A percentile compares a stretch with the other conserved stretches of the same genome.
These are phyloP conservation scores for Mortierella sp. DNA, from an alignment of 371 early-diverging fungal species.

Conservation along the genomic window DNA sequence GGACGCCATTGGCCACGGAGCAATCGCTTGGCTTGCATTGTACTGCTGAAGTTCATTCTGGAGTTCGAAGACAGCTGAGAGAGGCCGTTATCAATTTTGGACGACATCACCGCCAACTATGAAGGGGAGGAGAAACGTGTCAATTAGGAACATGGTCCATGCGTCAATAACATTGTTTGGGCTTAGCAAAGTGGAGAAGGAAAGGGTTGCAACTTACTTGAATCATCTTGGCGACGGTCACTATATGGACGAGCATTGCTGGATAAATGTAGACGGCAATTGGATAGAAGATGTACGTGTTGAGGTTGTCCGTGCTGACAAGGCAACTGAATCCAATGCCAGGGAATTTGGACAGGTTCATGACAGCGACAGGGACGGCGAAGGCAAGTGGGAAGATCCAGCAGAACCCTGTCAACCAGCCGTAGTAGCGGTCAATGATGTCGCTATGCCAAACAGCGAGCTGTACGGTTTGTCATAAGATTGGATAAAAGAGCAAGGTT, in stretches of 20 bases:
- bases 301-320: conserved; percentile 38
- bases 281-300: conserved; percentile 55
- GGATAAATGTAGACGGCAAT: conserved; percentile 55
- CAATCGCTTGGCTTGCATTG: conserved; percentile 50
- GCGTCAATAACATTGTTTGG: too few relatives aligned
- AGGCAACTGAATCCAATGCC: conserved; percentile 57
- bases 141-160: neutral
- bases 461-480: conserved; percentile 12
- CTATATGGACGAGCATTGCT: conserved; percentile 49
- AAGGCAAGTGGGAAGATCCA: conserved; percentile 58
- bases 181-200: neutral
- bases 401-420: conserved; percentile 54
- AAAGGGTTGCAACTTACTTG: conserved; percentile 15
- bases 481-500: neutral
- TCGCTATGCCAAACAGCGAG: conserved; percentile 58
- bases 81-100: conserved; percentile 33
- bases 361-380: conserved; percentile 52
- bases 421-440: conserved; percentile 56
- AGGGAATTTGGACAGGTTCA: conserved; percentile 47
- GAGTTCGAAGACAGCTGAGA: conserved; percentile 35
- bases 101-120: conserved; percentile 42
- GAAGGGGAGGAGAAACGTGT: neutral
- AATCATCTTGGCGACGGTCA: conserved; percentile 56
- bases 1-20: conserved; percentile 55
- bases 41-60: conserved; percentile 24